These are phyloP conservation scores for Jaapia argillacea DNA, from an alignment of 768 basidiomycete species.

Conservation along the genomic window DNA sequence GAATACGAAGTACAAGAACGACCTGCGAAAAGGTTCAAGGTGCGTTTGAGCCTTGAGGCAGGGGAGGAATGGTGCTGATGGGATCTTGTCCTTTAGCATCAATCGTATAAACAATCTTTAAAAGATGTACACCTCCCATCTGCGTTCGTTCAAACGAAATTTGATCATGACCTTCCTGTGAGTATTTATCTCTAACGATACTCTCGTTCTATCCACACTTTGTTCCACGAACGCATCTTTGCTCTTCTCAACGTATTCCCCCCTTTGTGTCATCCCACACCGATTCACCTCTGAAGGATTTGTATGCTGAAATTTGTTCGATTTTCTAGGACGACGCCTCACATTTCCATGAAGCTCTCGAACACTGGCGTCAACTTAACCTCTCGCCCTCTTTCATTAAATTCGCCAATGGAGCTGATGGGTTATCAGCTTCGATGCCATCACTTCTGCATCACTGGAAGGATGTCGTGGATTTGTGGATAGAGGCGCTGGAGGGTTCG, in stretches of 20 bases:
- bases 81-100: conserved; percentile 35
- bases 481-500: conserved; percentile 39
- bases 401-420: conserved; percentile 52
- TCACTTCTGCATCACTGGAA: conserved; percentile 74
- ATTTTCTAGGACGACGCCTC: conserved; percentile 69
- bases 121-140: conserved; percentile 69
- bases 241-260: no score
- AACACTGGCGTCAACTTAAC: conserved; percentile 74
- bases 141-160: conserved; percentile 36
- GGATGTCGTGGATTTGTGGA: conserved; percentile 59
- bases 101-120: conserved; percentile 58
- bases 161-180: conserved; percentile 53
- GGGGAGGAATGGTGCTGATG: neutral
- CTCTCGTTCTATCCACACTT: no score
- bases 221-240: no score
- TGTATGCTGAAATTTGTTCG: no score
- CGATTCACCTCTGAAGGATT: no score
- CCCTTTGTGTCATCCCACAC: no score
- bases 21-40: conserved; percentile 1
- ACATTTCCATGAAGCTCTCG: conserved; percentile 65
- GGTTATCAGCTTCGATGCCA: conserved; percentile 66
- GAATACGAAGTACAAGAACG: no score
- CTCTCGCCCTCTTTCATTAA: conserved; percentile 64
- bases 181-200: no score
- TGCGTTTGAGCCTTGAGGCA: neutral